A percentile compares a stretch with the other conserved stretches of the same genome.
phyloP scores from a whole-genome alignment of 1,284 basidiomycete species.

The Cronartium quercuum region DNA sequence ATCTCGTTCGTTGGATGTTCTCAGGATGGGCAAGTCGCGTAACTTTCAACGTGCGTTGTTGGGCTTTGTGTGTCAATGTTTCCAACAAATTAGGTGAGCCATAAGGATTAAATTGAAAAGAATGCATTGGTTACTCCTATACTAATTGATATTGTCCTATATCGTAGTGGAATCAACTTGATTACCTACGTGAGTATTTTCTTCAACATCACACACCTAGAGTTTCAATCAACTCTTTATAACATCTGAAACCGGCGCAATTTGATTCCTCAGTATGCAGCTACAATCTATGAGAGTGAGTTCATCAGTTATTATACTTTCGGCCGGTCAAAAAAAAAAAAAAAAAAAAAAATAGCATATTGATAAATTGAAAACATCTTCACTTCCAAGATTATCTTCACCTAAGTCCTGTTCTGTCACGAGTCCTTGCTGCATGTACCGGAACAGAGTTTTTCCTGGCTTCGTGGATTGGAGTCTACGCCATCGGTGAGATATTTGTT shows the following conservation, averaged over 20 bases:
- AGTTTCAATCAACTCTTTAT: too few relatives aligned
- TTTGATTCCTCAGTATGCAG: constrained; percentile 48
- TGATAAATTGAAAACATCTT: background rate
- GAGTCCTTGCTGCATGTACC: constrained; percentile 63
- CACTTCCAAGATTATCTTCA: constrained; percentile 57
- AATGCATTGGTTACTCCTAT: background rate
- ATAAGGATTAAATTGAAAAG: background rate
- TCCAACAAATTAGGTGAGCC: constrained; percentile 58
- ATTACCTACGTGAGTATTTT: constrained; percentile 55
- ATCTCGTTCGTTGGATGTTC: constrained; percentile 52
- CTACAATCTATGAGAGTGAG: constrained; percentile 46
- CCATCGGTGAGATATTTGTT: constrained; percentile 11
- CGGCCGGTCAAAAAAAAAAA: too few relatives aligned
- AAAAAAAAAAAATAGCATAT: too few relatives aligned
- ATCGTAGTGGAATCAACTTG: constrained; percentile 57
- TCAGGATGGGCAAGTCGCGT: constrained; percentile 59
- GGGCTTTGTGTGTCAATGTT: constrained; percentile 61
- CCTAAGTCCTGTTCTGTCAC: constrained; percentile 58
- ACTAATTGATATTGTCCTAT: background rate
- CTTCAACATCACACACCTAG: too few relatives aligned
- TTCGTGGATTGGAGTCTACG: constrained; percentile 46
- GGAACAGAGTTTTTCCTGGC: constrained; percentile 65
- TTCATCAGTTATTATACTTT: constrained; percentile 46
- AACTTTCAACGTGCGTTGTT: constrained; percentile 61
- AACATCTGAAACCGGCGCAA: too few relatives aligned